Conservation (phyloP, 495 filamentous ascomycete genomes). For the Xanthoparmelia taractica region DNA sequence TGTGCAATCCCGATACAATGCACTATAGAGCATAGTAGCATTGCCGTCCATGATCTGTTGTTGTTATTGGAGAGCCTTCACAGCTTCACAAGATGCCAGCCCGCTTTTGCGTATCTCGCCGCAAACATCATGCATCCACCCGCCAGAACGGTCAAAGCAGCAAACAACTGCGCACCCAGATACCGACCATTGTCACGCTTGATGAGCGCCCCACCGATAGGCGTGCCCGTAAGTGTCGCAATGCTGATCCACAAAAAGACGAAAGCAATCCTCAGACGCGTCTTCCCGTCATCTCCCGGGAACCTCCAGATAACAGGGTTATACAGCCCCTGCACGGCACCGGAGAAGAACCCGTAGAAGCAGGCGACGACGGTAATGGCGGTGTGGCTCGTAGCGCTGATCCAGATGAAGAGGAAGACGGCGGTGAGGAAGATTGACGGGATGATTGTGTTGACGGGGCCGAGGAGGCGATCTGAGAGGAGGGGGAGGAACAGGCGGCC, state of each 20-base stretch:
- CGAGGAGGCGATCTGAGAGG: conserved; percentile 55
- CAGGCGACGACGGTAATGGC: conserved; percentile 55
- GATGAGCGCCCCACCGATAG: conserved; percentile 61
- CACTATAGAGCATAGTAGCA: neutral
- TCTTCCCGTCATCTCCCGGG: conserved; percentile 50
- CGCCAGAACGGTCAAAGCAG: conserved; percentile 10
- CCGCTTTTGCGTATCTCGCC: conserved; percentile 14
- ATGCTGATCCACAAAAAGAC: conserved; percentile 67
- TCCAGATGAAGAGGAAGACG: conserved; percentile 55
- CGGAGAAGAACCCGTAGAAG: conserved; percentile 54
- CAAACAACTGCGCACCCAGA: conserved; percentile 52
- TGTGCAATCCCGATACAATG: neutral
- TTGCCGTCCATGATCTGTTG: neutral
- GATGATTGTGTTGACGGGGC: conserved; percentile 56
- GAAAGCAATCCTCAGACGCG: conserved; percentile 72
- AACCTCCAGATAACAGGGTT: conserved; percentile 36
- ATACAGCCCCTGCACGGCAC: conserved; percentile 62
- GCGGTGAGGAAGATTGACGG: conserved; percentile 46
- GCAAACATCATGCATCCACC: conserved; percentile 12
- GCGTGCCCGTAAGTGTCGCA: conserved; percentile 64
- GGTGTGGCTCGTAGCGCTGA: conserved; percentile 41
- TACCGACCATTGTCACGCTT: conserved; percentile 44
- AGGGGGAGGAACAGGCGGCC: conserved; percentile 59
- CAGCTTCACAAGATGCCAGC: conserved; percentile 16
- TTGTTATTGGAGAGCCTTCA: neutral